These are phyloP conservation scores for Thielaviopsis punctulata DNA, from an alignment of 2,329 filamentous ascomycete species.

Conservation along the genomic window DNA sequence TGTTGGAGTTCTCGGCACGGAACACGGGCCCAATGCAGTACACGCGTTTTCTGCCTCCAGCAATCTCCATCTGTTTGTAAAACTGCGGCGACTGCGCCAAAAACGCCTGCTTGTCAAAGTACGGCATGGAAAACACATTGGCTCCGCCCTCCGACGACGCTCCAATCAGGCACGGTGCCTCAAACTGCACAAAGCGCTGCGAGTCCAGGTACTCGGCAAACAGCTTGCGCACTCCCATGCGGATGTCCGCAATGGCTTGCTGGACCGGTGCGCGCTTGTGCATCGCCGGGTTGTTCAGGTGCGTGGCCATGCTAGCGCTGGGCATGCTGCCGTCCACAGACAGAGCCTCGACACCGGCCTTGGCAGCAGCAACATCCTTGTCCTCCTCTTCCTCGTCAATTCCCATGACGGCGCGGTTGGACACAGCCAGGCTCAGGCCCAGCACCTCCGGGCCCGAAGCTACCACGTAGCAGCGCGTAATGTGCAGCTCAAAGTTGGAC, in stretches of 20 bases:
- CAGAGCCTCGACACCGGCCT: constrained; percentile 26
- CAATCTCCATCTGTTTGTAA: constrained; percentile 78
- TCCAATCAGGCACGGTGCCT: constrained; percentile 77
- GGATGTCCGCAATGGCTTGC: constrained; percentile 51
- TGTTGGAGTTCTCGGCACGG: constrained; percentile 74
- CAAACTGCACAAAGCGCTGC: constrained; percentile 64
- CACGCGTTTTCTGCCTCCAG: constrained; percentile 59
- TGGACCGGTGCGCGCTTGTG: constrained; percentile 84
- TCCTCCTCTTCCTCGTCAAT: constrained; percentile 39
- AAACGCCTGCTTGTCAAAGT: constrained; percentile 72
- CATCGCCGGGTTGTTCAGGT: constrained; percentile 81
- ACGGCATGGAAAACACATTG: constrained; percentile 79
- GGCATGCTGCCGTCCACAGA: constrained; percentile 34
- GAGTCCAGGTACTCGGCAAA: constrained; percentile 66
- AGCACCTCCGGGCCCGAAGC: constrained; percentile 42
- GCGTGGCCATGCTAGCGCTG: constrained; percentile 64
- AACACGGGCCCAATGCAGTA: constrained; percentile 70
- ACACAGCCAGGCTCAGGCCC: constrained; percentile 37
- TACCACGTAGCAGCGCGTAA: constrained; percentile 68
- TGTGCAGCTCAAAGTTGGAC: constrained; percentile 67
- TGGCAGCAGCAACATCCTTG: constrained; percentile 15
- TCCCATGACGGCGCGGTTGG: constrained; percentile 37
- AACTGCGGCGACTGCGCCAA: constrained; percentile 71
- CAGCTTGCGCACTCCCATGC: constrained; percentile 44
- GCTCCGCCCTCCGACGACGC: constrained; percentile 84